These are phyloP conservation scores for Sphaerulina vaccinii DNA, from an alignment of 2,329 filamentous ascomycete species.

Conservation along the genomic window DNA sequence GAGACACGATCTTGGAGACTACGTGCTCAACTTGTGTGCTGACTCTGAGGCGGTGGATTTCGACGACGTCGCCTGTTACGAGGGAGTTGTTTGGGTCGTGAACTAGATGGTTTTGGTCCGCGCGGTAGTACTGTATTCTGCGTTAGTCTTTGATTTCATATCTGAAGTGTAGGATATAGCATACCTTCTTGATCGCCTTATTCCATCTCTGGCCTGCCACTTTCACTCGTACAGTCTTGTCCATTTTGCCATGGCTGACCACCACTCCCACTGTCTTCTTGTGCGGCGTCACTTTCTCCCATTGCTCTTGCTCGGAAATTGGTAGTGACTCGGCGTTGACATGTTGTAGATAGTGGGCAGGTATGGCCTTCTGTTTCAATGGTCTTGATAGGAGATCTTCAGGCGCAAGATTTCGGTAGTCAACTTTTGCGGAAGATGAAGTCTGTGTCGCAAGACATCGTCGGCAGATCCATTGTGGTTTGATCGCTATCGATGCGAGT, in stretches of 20 bases:
- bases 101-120: conserved; percentile 65
- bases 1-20: conserved; percentile 72
- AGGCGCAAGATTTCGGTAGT: conserved; percentile 9
- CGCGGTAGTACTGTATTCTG: conserved; percentile 59
- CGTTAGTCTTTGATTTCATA: not conserved
- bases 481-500: conserved; percentile 18
- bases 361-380: conserved; percentile 11
- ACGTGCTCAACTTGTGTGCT: conserved; percentile 68
- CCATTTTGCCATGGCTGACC: conserved; percentile 73
- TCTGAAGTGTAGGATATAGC: conserved; percentile 1
- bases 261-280: conserved; percentile 60
- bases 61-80: conserved; percentile 70
- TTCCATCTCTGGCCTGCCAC: conserved; percentile 72
- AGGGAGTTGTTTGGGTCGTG: conserved; percentile 76
- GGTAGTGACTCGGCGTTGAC: conserved; percentile 17
- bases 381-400: conserved; percentile 10
- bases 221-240: conserved; percentile 75
- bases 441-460: conserved; percentile 35
- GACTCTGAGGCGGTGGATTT: conserved; percentile 68
- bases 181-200: conserved; percentile 68
- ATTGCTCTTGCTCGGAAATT: conserved; percentile 30
- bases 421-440: conserved; percentile 13
- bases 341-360: conserved; percentile 7
- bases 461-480: conserved; percentile 33
- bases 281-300: conserved; percentile 26